These are phyloP conservation scores for Letharia lupina DNA, from an alignment of 495 filamentous ascomycete species.

Conservation along the genomic window DNA sequence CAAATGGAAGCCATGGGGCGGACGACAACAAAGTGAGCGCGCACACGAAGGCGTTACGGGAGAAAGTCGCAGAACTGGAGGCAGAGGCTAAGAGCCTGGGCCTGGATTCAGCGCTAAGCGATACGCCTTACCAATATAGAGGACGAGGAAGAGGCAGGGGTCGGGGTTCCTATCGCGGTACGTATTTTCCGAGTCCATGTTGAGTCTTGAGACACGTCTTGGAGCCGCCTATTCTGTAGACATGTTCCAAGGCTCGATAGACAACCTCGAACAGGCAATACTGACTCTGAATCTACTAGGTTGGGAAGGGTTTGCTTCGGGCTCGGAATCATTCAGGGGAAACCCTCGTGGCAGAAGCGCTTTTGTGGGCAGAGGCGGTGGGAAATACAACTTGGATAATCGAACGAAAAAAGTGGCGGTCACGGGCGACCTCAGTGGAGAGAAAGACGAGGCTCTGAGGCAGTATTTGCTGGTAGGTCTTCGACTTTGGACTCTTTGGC, in stretches of 20 bases:
- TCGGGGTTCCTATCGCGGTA: constrained; percentile 32
- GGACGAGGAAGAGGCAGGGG: constrained; percentile 33
- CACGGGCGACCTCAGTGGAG: constrained; percentile 57
- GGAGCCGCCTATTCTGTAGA: not conserved
- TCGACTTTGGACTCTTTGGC: not conserved
- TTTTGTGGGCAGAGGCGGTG: constrained; percentile 40
- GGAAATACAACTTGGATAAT: constrained; percentile 78
- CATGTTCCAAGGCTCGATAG: not conserved
- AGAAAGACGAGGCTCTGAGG: constrained; percentile 74
- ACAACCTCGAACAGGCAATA: not conserved
- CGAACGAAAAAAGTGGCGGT: constrained; percentile 70
- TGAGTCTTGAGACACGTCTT: not conserved
- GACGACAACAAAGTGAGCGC: constrained; percentile 42
- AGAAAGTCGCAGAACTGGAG: constrained; percentile 73
- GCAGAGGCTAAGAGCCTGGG: constrained; percentile 77
- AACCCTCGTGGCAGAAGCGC: constrained; percentile 41
- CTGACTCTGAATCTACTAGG: constrained; percentile 15
- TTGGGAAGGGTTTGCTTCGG: constrained; percentile 34
- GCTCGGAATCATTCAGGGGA: constrained; percentile 35
- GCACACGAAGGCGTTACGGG: constrained; percentile 60
- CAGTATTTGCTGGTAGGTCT: constrained; percentile 76
- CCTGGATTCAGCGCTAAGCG: constrained; percentile 49
- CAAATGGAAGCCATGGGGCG: constrained; percentile 25
- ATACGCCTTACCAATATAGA: constrained; percentile 16
- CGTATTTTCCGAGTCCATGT: not conserved